phyloP scores from a whole-genome alignment of 139 green algal genomes.

The Micromonas pusilla region DNA sequence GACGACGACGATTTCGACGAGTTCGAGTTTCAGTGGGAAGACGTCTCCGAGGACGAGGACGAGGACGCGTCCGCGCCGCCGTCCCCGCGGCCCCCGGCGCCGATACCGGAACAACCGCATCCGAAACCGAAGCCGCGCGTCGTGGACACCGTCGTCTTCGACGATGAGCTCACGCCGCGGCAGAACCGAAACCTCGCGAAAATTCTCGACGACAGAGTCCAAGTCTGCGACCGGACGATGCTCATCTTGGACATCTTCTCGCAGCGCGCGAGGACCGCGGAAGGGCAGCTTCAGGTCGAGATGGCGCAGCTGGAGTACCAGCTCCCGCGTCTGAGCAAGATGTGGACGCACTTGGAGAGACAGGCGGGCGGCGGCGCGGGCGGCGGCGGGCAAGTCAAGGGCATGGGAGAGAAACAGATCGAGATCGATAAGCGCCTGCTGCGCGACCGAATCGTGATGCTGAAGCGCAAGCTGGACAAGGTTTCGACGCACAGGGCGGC shows the following conservation, averaged over 20 bases:
- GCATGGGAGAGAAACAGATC: conserved; percentile 97
- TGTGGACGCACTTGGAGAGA: conserved; percentile 96
- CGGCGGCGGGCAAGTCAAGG: conserved; percentile 62
- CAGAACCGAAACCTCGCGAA: conserved; percentile 80
- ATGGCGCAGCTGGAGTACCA: conserved; percentile 90
- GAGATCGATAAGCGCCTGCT: conserved; percentile 91
- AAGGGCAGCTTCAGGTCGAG: conserved; percentile 95
- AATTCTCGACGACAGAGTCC: conserved; percentile 46
- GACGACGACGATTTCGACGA: background rate
- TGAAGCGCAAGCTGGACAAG: conserved; percentile 34
- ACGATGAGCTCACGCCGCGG: conserved; percentile 82
- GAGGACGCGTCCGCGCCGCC: no score
- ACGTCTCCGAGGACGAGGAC: background rate
- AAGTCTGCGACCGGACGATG: conserved; percentile 86
- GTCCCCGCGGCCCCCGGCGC: no score
- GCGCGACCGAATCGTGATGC: conserved; percentile 15
- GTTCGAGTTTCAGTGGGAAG: background rate
- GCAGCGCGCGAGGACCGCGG: conserved; percentile 78
- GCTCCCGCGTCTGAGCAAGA: conserved; percentile 85
- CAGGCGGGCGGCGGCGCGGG: conserved; percentile 55
- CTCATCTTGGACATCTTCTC: conserved; percentile 98
- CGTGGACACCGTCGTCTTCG: conserved; percentile 87
- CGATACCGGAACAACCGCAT: no score
- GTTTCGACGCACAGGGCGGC: conserved; percentile 49
- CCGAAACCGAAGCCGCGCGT: no score